Percentiles rank a stretch among this genome's conserved stretches.
Conservation (phyloP, 805 yeast species). For the Candida railenensis region DNA sequence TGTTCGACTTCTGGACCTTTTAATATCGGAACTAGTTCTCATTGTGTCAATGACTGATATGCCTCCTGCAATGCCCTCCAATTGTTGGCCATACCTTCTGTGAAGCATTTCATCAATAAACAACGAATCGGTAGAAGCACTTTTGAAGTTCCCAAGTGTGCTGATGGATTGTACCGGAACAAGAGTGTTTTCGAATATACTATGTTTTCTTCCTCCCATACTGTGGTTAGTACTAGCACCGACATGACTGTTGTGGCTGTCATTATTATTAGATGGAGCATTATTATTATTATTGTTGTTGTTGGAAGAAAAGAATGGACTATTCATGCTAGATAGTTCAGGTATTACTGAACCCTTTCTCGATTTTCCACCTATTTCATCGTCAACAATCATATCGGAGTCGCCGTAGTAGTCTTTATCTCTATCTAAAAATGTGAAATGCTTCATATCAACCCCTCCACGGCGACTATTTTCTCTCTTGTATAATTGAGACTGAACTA, state of each 20-base stretch:
- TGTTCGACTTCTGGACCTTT: background rate
- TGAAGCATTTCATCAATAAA: constrained; percentile 34
- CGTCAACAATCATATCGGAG: constrained; percentile 24
- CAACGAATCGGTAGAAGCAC: constrained; percentile 39
- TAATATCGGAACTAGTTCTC: background rate
- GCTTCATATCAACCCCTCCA: constrained; percentile 19
- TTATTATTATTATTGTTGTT: constrained; percentile 10
- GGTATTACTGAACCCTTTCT: constrained; percentile 24
- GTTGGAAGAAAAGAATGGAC: background rate
- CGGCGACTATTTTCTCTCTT: constrained; percentile 11
- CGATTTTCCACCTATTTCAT: constrained; percentile 13
- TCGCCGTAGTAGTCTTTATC: constrained; percentile 21
- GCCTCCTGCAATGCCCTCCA: background rate
- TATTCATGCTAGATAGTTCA: background rate
- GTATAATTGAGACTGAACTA: constrained; percentile 19
- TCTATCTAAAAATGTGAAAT: constrained; percentile 34
- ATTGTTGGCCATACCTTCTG: constrained; percentile 21
- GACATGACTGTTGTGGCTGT: background rate
- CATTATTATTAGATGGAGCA: constrained; percentile 13
- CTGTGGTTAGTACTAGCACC: background rate
- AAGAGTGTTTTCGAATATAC: constrained; percentile 9
- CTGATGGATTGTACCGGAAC: constrained; percentile 30
- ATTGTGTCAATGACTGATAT: background rate
- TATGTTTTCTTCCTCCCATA: background rate
- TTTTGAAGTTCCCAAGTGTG: constrained; percentile 33